Evolutionary conservation across 1,284 basidiomycete species (phyloP).

Genomic region (Mycena citricolor): DNA sequence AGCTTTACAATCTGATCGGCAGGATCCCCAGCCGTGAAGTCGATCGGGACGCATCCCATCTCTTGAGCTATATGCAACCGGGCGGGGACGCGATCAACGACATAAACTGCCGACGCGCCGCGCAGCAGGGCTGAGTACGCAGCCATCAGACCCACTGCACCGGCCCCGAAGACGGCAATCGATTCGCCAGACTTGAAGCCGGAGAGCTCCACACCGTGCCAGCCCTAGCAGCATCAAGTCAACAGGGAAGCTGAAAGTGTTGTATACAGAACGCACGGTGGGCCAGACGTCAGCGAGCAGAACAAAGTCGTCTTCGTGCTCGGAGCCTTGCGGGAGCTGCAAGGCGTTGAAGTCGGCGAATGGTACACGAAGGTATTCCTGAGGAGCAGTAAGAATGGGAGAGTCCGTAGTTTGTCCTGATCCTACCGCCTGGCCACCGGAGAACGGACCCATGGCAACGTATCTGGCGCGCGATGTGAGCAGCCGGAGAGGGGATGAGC

Average conservation of each 20-base stretch:
- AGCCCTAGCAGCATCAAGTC: conserved; percentile 36
- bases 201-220: conserved; percentile 54
- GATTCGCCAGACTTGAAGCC: conserved; percentile 54
- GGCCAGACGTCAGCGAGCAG: conserved; percentile 55
- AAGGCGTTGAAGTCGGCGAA: conserved; percentile 56
- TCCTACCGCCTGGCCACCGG: conserved; percentile 50
- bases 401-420: too few species aligned
- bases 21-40: conserved; percentile 45
- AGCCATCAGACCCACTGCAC: conserved; percentile 52
- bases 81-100: conserved; percentile 53
- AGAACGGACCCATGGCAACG: conserved; percentile 52
- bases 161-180: conserved; percentile 51
- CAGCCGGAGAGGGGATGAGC: neutral
- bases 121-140: conserved; percentile 52
- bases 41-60: conserved; percentile 49
- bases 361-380: conserved; percentile 54
- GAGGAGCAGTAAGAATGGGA: neutral
- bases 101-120: conserved; percentile 51
- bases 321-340: conserved; percentile 48
- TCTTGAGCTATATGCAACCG: conserved; percentile 49
- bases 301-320: conserved; percentile 56
- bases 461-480: conserved; percentile 32
- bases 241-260: neutral
- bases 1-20: conserved; percentile 44
- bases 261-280: conserved; percentile 34